Evolutionary conservation across 352 stramenopile species (phyloP).

Genomic region (Phytophthora ohioensis): DNA sequence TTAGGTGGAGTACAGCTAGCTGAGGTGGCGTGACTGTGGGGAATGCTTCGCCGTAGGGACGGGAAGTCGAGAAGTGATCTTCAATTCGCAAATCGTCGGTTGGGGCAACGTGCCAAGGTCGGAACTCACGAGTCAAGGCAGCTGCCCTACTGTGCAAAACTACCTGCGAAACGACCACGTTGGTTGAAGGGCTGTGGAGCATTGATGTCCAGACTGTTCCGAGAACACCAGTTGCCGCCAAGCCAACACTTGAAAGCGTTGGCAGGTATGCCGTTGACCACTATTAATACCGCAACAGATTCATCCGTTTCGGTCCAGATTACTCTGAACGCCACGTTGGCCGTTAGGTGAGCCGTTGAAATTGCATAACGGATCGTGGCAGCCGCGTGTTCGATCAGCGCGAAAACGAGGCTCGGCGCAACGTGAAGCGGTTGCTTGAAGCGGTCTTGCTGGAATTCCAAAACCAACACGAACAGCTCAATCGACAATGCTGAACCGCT

Average conservation of each 20-base stretch:
- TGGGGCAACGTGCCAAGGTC: slow-evolving; percentile 30
- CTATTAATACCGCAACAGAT: slow-evolving; percentile 49
- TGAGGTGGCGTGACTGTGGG: slow-evolving; percentile 40
- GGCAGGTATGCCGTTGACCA: slow-evolving; percentile 33
- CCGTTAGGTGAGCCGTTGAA: slow-evolving; percentile 23
- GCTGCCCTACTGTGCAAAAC: slow-evolving; percentile 33
- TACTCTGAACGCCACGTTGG: slow-evolving; percentile 25
- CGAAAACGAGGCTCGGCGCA: neutral
- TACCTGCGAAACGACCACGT: slow-evolving; percentile 45
- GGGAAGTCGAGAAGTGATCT: slow-evolving; percentile 55
- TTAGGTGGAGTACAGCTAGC: slow-evolving; percentile 50
- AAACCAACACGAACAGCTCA: slow-evolving; percentile 40
- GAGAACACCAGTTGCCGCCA: slow-evolving; percentile 30
- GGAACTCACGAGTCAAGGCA: slow-evolving; percentile 37
- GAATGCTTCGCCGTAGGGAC: slow-evolving; percentile 42
- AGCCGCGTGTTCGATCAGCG: too few relatives aligned
- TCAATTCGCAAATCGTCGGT: slow-evolving; percentile 25
- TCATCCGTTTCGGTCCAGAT: slow-evolving; percentile 36
- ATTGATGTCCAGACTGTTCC: slow-evolving; percentile 38
- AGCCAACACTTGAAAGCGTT: slow-evolving; percentile 8
- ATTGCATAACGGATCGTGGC: slow-evolving; percentile 38
- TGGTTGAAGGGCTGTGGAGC: slow-evolving; percentile 31
- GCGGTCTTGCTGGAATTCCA: slow-evolving; percentile 19
- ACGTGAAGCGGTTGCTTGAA: slow-evolving; percentile 25
- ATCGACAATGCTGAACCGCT: slow-evolving; percentile 38